Evolutionary conservation across 805 yeast species (phyloP), one percentile per base, ranked within the genome.

Genomic region (Allodekkera sacchari): DNA sequence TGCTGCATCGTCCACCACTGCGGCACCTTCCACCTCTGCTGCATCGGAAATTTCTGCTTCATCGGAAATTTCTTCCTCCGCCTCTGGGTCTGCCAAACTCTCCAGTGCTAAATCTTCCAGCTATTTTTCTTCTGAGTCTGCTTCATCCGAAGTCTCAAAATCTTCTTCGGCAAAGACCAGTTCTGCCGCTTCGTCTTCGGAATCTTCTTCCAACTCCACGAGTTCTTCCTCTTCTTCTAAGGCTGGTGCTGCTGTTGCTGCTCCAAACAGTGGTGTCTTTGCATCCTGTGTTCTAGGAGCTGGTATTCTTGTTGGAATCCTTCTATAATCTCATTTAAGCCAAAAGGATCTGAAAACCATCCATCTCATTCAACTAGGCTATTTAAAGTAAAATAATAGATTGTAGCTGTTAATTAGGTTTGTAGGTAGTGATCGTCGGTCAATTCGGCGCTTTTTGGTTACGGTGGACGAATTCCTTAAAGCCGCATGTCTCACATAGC

Each of bases 11-110:
- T 16, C 33, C 5, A 16, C 38, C 15, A 30, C 30, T 18, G 16
- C 34, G 6, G 10, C 38, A 12, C 15, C 36, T 25, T 16, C 29
- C n/a, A 23, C 39, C 7, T 19, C 41, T 5, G 13, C 32, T 30
- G 19, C 32, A 18, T 18, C 27, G 18, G 22, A 34, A n/a, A 32
- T 24, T 14, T 6, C 36, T 16, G 8, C 28, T 16, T 10, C 27
- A 12, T 26, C 36, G 8, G 23, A 18, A 6, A 12, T 23, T n/a
- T 27, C 32, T 11, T 9, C 34, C 10, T 14, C 29, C 19, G 18
- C 24, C 9, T 9, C 31, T 12, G 28, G 25, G 10, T 18, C 35
- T 9, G 28, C 27, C 13, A 17, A 37, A 4, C 18, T 33, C 15
- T 19, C 32, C 4, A 9, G 28, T 22, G 27, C 30, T 25, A 30